Conservation (phyloP, 2,329 filamentous ascomycete species). For the Penicillium olsonii region DNA sequence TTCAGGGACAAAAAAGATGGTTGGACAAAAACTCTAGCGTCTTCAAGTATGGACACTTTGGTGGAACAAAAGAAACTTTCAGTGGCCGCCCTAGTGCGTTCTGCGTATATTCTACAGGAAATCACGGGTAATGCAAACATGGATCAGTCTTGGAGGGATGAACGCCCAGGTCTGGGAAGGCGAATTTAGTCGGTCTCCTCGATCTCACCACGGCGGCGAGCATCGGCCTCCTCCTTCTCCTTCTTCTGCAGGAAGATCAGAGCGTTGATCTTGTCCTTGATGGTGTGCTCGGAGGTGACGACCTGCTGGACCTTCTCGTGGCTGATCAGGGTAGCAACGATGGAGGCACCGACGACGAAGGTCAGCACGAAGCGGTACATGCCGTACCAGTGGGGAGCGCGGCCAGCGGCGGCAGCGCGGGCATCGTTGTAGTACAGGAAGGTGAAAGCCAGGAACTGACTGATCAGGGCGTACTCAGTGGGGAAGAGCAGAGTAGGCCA, state of each 20-base stretch:
- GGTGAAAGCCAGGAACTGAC: conserved; percentile 82
- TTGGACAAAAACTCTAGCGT: not conserved
- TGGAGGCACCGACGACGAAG: conserved; percentile 80
- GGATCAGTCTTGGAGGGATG: conserved; percentile 17
- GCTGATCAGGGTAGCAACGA: conserved; percentile 78
- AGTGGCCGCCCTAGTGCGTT: conserved; percentile 32
- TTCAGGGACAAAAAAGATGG: not conserved
- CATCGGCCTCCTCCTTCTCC: conserved; percentile 48
- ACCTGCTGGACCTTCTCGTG: conserved; percentile 69
- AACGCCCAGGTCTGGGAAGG: conserved; percentile 11
- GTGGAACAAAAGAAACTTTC: conserved; percentile 30
- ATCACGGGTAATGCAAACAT: conserved; percentile 33
- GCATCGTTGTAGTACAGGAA: conserved; percentile 84
- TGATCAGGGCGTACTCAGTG: conserved; percentile 78
- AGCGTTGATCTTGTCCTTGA: conserved; percentile 54
- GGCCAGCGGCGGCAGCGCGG: conserved; percentile 70
- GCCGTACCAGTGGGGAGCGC: conserved; percentile 82
- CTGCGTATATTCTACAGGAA: conserved; percentile 39
- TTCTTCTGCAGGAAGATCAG: conserved; percentile 52
- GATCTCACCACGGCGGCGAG: conserved; percentile 34
- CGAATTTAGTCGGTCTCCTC: conserved; percentile 37
- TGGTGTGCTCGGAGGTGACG: conserved; percentile 37
- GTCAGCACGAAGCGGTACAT: conserved; percentile 92
- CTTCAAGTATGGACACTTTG: conserved; percentile 9
- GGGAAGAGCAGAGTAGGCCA: conserved; percentile 90